Evolutionary conservation across 1,284 basidiomycete species (phyloP).

Genomic region (Coniophora puteana): DNA sequence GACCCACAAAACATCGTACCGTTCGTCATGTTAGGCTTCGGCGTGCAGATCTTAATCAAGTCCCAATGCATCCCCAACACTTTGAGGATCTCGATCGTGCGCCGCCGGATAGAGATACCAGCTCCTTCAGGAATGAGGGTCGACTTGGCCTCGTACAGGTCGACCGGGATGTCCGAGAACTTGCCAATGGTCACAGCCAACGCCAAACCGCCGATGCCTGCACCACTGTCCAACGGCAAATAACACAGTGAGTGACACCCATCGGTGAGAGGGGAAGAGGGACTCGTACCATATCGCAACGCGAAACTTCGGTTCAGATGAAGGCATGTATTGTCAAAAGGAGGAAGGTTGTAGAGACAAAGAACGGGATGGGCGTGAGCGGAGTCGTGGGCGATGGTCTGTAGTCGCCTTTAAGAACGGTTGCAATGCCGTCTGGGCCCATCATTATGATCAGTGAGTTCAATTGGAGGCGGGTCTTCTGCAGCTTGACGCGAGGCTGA

Average conservation of each 20-base stretch:
- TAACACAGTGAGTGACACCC: background rate
- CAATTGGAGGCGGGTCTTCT: too few species aligned
- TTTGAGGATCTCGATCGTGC: constrained; percentile 3
- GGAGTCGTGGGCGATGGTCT: too few species aligned
- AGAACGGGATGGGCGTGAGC: too few species aligned
- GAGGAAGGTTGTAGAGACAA: too few species aligned
- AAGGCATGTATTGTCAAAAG: too few species aligned
- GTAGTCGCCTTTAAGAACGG: too few species aligned
- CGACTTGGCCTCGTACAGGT: constrained; percentile 7
- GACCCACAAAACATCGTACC: background rate
- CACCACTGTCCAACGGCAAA: constrained; percentile 1
- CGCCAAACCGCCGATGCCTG: constrained; percentile 7
- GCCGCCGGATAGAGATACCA: constrained; percentile 1
- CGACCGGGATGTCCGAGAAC: constrained; percentile 8
- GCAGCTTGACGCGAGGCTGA: too few species aligned
- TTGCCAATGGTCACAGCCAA: constrained; percentile 6
- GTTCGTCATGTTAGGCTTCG: background rate
- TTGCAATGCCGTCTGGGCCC: too few species aligned
- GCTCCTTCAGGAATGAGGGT: background rate
- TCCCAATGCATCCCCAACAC: constrained; percentile 6
- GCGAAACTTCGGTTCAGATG: constrained; percentile 1
- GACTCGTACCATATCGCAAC: constrained; percentile 1
- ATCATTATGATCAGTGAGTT: too few species aligned
- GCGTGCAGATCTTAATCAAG: background rate
- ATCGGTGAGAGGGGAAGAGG: constrained; percentile 5